Conservation (phyloP, 345 rosid genomes). For the Syzygium aromaticum region DNA sequence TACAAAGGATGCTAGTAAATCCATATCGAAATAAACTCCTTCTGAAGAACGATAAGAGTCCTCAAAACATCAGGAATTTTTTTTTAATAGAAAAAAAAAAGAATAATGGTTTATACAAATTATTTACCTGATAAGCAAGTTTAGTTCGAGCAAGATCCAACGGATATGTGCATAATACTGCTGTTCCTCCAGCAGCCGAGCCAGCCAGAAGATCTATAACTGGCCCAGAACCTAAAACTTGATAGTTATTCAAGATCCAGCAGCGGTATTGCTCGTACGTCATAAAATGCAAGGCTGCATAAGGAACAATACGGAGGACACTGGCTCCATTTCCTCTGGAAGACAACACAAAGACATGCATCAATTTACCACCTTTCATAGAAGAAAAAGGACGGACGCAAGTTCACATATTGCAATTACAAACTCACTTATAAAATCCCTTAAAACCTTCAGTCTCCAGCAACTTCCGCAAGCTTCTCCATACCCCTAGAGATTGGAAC, state of each 20-base stretch:
- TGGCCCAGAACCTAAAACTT: slow-evolving; percentile 80
- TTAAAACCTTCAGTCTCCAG: slow-evolving; percentile 70
- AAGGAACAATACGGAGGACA: slow-evolving; percentile 87
- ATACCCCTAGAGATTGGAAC: slow-evolving; percentile 69
- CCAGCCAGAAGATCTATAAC: slow-evolving; percentile 92
- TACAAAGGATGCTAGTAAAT: background rate
- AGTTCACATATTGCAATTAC: background rate
- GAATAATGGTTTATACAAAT: background rate
- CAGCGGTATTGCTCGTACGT: slow-evolving; percentile 82
- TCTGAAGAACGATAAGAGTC: background rate
- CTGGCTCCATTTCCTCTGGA: slow-evolving; percentile 95
- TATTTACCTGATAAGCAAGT: slow-evolving; percentile 88
- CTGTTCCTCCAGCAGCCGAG: slow-evolving; percentile 93
- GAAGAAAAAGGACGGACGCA: background rate
- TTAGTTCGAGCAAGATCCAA: slow-evolving; percentile 94
- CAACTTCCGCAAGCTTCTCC: slow-evolving; percentile 63
- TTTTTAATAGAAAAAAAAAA: background rate
- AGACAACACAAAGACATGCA: slow-evolving; percentile 6
- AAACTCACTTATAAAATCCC: slow-evolving; percentile 80
- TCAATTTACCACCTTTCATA: background rate
- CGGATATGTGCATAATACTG: slow-evolving; percentile 92
- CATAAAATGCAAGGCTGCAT: slow-evolving; percentile 97
- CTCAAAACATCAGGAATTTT: background rate
- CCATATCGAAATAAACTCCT: background rate
- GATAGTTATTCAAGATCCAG: slow-evolving; percentile 70